These are phyloP conservation scores for Aschersonia sp. DNA, from an alignment of 2,329 filamentous ascomycete species.

Conservation along the genomic window DNA sequence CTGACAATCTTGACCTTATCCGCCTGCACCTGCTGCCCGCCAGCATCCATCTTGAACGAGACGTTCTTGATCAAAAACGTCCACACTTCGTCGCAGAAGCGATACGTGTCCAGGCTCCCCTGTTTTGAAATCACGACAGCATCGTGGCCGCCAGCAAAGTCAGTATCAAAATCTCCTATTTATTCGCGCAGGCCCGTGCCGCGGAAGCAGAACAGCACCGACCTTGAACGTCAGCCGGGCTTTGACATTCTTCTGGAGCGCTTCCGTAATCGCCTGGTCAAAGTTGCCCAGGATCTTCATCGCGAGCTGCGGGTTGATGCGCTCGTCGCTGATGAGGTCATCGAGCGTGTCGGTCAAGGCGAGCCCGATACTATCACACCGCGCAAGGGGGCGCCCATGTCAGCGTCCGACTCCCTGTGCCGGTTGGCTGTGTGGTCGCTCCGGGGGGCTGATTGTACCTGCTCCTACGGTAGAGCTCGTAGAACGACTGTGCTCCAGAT, in stretches of 20 bases:
- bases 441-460: conserved; percentile 47
- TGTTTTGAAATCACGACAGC: conserved; percentile 18
- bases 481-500: conserved; percentile 45
- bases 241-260: conserved; percentile 84
- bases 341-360: conserved; percentile 94
- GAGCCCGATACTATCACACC: conserved; percentile 60
- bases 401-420: background rate
- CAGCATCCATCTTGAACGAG: conserved; percentile 91
- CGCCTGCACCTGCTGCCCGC: conserved; percentile 55
- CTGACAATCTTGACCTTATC: conserved; percentile 98
- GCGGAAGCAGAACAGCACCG: conserved; percentile 8
- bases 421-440: background rate
- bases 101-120: conserved; percentile 95
- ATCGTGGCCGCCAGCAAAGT: background rate
- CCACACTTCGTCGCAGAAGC: conserved; percentile 99
- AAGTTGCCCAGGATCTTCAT: conserved; percentile 98
- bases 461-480: conserved; percentile 96
- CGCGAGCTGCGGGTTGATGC: conserved; percentile 92
- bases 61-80: conserved; percentile 98
- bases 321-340: conserved; percentile 83
- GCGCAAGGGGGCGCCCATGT: background rate
- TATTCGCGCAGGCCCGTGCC: background rate
- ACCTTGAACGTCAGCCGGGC: conserved; percentile 91
- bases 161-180: background rate
- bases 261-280: conserved; percentile 83